Percentiles rank a stretch among this genome's conserved stretches.
Conservation (phyloP, 2,329 filamentous ascomycete species). For the Fusarium subtropicale region DNA sequence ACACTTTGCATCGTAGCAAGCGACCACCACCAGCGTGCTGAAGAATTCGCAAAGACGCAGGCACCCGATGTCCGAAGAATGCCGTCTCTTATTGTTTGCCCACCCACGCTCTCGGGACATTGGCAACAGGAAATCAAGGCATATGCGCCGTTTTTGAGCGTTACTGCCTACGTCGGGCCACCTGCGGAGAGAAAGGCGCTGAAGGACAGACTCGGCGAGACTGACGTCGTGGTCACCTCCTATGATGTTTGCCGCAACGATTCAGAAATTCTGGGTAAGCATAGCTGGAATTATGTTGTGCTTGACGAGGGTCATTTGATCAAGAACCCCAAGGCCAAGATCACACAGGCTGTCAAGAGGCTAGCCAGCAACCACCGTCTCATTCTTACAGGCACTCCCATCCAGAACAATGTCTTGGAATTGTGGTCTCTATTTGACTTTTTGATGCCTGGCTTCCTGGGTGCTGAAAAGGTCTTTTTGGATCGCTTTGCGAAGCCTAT, state of each 20-base stretch:
- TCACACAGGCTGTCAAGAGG: slow-evolving; percentile 90
- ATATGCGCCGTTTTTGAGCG: slow-evolving; percentile 92
- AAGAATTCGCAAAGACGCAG: slow-evolving; percentile 87
- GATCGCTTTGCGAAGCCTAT: slow-evolving; percentile 96
- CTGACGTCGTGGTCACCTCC: slow-evolving; percentile 95
- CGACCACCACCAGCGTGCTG: slow-evolving; percentile 92
- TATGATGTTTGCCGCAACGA: slow-evolving; percentile 99
- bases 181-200: slow-evolving; percentile 82
- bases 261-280: slow-evolving; percentile 81
- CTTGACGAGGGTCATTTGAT: slow-evolving; percentile 98
- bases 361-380: slow-evolving; percentile 92
- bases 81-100: slow-evolving; percentile 94
- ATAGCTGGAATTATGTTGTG: slow-evolving; percentile 97
- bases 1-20: slow-evolving; percentile 98
- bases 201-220: slow-evolving; percentile 75
- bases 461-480: slow-evolving; percentile 93
- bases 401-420: slow-evolving; percentile 97
- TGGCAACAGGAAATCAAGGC: slow-evolving; percentile 98
- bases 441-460: slow-evolving; percentile 97
- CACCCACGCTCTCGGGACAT: slow-evolving; percentile 94
- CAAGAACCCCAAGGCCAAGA: slow-evolving; percentile 98
- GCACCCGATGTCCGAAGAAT: slow-evolving; percentile 81
- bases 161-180: slow-evolving; percentile 90
- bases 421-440: slow-evolving; percentile 99
- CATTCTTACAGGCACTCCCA: slow-evolving; percentile 95